Percentiles rank a stretch among this genome's conserved stretches.
These are phyloP conservation scores for Filobasidium uniguttulatum DNA, from an alignment of 1,284 basidiomycete species.

Conservation along the genomic window DNA sequence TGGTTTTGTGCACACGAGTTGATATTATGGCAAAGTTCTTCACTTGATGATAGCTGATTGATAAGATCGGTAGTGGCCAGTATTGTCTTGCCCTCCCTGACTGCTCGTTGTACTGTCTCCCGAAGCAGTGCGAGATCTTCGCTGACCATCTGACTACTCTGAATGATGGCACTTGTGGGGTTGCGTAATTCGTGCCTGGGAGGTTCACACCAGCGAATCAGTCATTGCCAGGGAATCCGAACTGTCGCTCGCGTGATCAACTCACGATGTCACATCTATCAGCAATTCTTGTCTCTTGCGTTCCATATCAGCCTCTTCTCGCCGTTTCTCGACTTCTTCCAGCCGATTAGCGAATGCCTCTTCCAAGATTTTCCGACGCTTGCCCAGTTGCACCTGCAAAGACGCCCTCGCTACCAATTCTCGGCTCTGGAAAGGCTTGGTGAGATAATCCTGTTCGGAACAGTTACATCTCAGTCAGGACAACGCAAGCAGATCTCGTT, in stretches of 20 bases:
- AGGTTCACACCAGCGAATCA: background rate
- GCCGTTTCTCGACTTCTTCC: constrained; percentile 30
- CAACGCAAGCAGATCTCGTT: too few species aligned
- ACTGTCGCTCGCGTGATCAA: background rate
- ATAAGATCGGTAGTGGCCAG: constrained; percentile 4
- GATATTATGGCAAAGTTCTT: constrained; percentile 13
- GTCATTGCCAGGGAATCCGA: background rate
- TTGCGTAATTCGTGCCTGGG: constrained; percentile 2
- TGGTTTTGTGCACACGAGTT: constrained; percentile 11
- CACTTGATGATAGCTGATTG: constrained; percentile 5
- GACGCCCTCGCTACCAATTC: constrained; percentile 36
- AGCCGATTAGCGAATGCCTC: constrained; percentile 27
- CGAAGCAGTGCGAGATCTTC: constrained; percentile 7
- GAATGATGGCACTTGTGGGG: constrained; percentile 9
- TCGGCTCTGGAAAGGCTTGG: constrained; percentile 32
- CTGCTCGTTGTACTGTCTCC: constrained; percentile 1
- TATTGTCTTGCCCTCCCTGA: background rate
- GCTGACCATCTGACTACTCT: constrained; percentile 12
- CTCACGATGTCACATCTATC: constrained; percentile 32
- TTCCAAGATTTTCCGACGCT: constrained; percentile 27
- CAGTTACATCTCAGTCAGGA: background rate
- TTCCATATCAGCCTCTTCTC: constrained; percentile 32
- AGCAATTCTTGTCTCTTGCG: constrained; percentile 33
- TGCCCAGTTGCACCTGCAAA: constrained; percentile 31
- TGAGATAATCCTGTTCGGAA: constrained; percentile 33